phyloP scores from a whole-genome alignment of 2,329 filamentous ascomycete species.

The Xylaria polymorpha region DNA sequence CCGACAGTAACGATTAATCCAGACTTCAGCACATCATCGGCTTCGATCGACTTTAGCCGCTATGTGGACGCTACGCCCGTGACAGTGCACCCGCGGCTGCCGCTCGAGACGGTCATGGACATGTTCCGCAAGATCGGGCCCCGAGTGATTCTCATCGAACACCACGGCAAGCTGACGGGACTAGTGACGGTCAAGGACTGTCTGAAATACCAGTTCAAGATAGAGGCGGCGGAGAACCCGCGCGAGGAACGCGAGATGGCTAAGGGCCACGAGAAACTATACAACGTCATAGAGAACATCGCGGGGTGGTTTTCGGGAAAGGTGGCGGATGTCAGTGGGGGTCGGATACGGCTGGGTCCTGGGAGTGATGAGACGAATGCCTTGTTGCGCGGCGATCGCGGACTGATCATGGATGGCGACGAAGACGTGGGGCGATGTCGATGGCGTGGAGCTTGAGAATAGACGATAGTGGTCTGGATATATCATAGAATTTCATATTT shows the following conservation, averaged over 20 bases:
- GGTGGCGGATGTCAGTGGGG: constrained; percentile 64
- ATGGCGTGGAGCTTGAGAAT: constrained; percentile 51
- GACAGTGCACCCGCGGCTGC: constrained; percentile 88
- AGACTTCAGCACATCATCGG: constrained; percentile 65
- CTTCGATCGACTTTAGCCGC: constrained; percentile 80
- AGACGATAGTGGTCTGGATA: constrained; percentile 39
- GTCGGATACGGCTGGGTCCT: constrained; percentile 64
- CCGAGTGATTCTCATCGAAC: constrained; percentile 90
- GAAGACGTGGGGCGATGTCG: constrained; percentile 60
- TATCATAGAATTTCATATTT: constrained; percentile 18
- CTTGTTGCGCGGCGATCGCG: constrained; percentile 42
- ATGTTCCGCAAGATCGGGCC: constrained; percentile 98
- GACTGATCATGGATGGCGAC: constrained; percentile 62
- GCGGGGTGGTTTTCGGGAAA: constrained; percentile 70
- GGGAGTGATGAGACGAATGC: constrained; percentile 48
- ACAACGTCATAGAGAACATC: constrained; percentile 65
- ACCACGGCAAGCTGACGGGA: constrained; percentile 83
- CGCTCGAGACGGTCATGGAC: constrained; percentile 97
- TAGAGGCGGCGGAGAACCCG: constrained; percentile 84
- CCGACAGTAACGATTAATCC: constrained; percentile 67
- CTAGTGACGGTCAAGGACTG: constrained; percentile 98
- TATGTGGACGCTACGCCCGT: constrained; percentile 92
- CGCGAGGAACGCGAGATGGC: constrained; percentile 67
- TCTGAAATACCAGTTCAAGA: constrained; percentile 96
- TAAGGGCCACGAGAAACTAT: constrained; percentile 73